phyloP scores from a whole-genome alignment of 2,329 filamentous ascomycete species.

The Aspergillus brasiliensis region DNA sequence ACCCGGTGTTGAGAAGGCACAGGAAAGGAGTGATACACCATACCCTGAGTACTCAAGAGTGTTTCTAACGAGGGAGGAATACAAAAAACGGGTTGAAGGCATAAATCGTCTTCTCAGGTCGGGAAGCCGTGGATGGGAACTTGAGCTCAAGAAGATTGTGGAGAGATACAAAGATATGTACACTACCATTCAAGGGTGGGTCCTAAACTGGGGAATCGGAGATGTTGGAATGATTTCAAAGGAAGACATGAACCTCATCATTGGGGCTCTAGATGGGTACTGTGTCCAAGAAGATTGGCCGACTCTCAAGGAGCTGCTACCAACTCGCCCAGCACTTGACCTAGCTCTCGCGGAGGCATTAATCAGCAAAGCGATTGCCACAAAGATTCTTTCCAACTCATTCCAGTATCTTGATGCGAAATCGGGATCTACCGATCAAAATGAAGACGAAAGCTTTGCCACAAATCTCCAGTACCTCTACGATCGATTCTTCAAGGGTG shows the following conservation, averaged over 20 bases:
- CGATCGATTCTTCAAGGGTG: not conserved
- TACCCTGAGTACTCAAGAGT: too few relatives aligned
- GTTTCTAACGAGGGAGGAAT: too few relatives aligned
- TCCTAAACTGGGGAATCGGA: not conserved
- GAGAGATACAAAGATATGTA: too few relatives aligned
- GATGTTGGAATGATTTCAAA: not conserved
- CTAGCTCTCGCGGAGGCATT: not conserved
- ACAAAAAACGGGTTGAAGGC: too few relatives aligned
- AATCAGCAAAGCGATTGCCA: not conserved
- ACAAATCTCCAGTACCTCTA: not conserved
- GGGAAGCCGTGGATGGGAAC: too few relatives aligned
- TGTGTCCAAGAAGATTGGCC: not conserved
- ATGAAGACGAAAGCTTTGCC: not conserved
- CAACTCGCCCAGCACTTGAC: not conserved
- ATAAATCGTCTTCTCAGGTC: too few relatives aligned
- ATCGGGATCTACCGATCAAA: not conserved
- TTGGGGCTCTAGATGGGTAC: not conserved
- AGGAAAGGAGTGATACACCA: too few relatives aligned
- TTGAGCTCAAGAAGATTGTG: too few relatives aligned
- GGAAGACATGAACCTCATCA: not conserved
- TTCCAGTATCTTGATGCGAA: slow-evolving; percentile 7
- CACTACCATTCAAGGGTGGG: not conserved
- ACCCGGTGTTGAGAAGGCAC: too few relatives aligned
- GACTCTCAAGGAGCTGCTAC: not conserved
- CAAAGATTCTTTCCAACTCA: not conserved